phyloP scores from a whole-genome alignment of 176 grass and related monocot genomes.

The Avena sativa region DNA sequence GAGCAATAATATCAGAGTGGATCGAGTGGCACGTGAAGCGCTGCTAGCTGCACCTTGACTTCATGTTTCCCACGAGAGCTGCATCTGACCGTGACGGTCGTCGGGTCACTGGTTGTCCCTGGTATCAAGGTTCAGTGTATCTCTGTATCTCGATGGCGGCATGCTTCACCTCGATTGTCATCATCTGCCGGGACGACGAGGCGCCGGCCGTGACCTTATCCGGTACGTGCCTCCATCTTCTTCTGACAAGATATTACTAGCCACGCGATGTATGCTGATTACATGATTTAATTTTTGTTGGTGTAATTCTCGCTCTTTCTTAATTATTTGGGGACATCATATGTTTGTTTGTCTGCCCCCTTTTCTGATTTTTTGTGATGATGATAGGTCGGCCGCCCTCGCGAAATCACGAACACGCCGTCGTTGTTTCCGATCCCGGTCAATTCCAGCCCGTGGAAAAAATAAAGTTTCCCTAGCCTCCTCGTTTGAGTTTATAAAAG shows the following conservation, averaged over 20 bases:
- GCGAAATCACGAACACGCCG: too few species aligned
- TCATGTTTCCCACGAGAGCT: not conserved
- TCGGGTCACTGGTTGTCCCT: not conserved
- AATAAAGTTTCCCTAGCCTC: too few species aligned
- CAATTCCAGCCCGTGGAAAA: too few species aligned
- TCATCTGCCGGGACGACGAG: not conserved
- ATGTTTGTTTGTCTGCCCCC: too few species aligned
- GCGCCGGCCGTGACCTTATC: conserved; percentile 34
- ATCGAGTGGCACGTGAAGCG: not conserved
- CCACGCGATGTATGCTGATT: not conserved
- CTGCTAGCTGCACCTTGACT: not conserved
- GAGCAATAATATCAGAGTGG: not conserved
- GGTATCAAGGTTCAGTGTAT: not conserved
- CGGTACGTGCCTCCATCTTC: not conserved
- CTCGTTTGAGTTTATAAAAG: too few species aligned
- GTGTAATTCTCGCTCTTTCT: too few species aligned
- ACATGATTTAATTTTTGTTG: not conserved
- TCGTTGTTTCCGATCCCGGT: too few species aligned
- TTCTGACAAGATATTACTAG: not conserved
- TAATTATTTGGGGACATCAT: too few species aligned
- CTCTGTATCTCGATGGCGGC: not conserved
- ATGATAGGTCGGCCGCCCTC: too few species aligned
- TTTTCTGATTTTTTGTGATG: too few species aligned
- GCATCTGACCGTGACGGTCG: not conserved
- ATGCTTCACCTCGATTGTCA: conserved; percentile 32